A percentile compares a stretch with the other conserved stretches of the same genome.
These are phyloP conservation scores for Triticum timopheevii DNA, from an alignment of 176 grass and related monocot species.

Conservation along the genomic window DNA sequence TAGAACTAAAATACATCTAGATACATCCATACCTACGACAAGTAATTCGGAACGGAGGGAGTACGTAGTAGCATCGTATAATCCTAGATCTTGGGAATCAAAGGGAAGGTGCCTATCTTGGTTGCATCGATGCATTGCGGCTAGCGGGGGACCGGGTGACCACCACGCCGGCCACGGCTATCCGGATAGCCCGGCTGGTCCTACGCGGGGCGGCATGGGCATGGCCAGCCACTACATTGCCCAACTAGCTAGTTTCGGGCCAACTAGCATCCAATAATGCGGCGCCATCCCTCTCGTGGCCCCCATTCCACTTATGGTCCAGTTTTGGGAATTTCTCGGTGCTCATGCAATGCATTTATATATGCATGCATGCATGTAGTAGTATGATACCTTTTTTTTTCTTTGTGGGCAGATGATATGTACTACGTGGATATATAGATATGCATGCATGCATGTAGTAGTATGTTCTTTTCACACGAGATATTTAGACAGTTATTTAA, in stretches of 20 bases:
- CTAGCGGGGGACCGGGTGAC: neutral
- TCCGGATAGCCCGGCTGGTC: conserved; percentile 31
- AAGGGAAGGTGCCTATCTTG: neutral
- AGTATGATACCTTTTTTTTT: neutral
- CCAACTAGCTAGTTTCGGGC: neutral
- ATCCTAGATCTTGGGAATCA: neutral
- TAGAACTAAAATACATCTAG: no score
- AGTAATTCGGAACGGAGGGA: no score
- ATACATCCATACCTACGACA: no score
- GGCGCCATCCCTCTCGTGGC: neutral
- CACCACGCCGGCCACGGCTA: conserved; percentile 15
- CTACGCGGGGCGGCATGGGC: neutral
- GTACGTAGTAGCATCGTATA: neutral
- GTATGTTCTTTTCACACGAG: neutral
- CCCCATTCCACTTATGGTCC: neutral
- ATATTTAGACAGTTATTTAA: neutral
- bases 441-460: no score
- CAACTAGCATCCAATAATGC: conserved; percentile 6
- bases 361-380: neutral
- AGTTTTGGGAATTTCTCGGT: neutral
- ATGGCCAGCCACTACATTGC: neutral
- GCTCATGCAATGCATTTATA: neutral
- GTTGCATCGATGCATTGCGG: neutral
- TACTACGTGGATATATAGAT: neutral
- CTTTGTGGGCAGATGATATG: neutral